Base-by-base conservation (phyloP, 495 filamentous ascomycete species). In the Annulohypoxylon moriforme region DNA sequence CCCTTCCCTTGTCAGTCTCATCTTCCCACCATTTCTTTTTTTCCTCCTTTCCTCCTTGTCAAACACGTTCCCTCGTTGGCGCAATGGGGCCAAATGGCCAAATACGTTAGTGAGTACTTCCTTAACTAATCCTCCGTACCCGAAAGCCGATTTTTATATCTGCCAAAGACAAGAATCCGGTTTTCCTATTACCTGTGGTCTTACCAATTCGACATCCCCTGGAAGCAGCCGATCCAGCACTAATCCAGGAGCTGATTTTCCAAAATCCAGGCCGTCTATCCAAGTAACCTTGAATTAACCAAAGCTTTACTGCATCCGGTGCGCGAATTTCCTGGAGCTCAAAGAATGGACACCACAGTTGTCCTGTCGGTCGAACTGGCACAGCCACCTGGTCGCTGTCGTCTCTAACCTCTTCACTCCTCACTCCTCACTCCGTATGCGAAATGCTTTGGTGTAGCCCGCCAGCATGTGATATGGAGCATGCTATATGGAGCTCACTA, bases 261-360 rank as follows among this genome's bases (percentile, higher is more conserved):
- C 40, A 52, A 7, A 44, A 46, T 40, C 60, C 56, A 53, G 34
- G 36, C 36, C n/a, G n/a, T 40, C 36, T 40, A 40, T 14, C 36
- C 46, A 31, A 29, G 16, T 22, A 44, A 13, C 13, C 38, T 16
- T 16, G 13, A 50, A 44, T 56, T 47, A 10, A 55, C 25, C 36
- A 65, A 50, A 68, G 64, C 62, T 36, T 75, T 77, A 53, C 72
- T 67, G 49, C 47, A 77, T 71, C 52, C 60, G 72, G 69, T 77
- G 72, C 75, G 75, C 72, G 75, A 76, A 75, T 77, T 77, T 75
- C 52, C 29, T 56, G 38, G 31, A 50, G 29, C 34, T 63, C 31
- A 53, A 53, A 67, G 25, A 34, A 64, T 65, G 40, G 13, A 56
- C 4, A 25, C 22, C 25, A 34, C 6, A 49, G 67, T 33, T 31